These are phyloP conservation scores for Mucor irregularis DNA, from an alignment of 371 early-diverging fungal genomes.

Conservation along the genomic window DNA sequence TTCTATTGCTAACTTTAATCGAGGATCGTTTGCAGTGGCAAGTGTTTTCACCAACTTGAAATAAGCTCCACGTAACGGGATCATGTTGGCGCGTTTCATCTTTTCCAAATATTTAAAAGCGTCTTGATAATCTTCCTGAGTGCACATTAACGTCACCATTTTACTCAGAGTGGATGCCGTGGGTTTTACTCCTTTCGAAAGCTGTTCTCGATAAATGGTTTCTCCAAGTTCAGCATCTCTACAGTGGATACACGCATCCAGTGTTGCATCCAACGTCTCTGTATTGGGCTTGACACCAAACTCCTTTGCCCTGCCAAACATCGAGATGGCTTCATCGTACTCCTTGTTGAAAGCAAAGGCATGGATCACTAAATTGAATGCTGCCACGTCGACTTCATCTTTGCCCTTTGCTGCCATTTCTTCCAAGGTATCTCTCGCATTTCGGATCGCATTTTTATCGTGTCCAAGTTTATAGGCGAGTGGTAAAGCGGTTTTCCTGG, in stretches of 20 bases:
- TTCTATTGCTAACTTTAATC: constrained; percentile 61
- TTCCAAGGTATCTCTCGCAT: constrained; percentile 43
- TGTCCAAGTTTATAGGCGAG: constrained; percentile 22
- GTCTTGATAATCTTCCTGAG: constrained; percentile 69
- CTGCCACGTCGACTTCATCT: constrained; percentile 47
- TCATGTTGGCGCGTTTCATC: constrained; percentile 62
- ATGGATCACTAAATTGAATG: constrained; percentile 36
- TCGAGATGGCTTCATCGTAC: constrained; percentile 46
- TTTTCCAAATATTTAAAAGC: constrained; percentile 76
- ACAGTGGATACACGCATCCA: constrained; percentile 58
- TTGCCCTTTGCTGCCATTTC: constrained; percentile 23
- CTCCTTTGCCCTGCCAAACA: constrained; percentile 34
- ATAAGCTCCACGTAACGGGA: constrained; percentile 62
- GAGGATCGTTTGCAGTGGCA: constrained; percentile 60
- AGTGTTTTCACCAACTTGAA: constrained; percentile 62
- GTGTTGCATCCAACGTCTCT: constrained; percentile 60
- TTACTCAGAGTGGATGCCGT: constrained; percentile 54
- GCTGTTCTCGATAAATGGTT: constrained; percentile 42
- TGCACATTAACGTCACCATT: constrained; percentile 57
- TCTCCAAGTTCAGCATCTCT: constrained; percentile 51
- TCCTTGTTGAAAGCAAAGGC: constrained; percentile 37
- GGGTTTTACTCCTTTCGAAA: constrained; percentile 35
- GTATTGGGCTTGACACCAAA: constrained; percentile 45
- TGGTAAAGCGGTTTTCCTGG: constrained; percentile 35
- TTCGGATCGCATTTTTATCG: constrained; percentile 33